Conservation (phyloP, 108 stramenopile genomes). For the Cyclostephanos invisitatus region DNA sequence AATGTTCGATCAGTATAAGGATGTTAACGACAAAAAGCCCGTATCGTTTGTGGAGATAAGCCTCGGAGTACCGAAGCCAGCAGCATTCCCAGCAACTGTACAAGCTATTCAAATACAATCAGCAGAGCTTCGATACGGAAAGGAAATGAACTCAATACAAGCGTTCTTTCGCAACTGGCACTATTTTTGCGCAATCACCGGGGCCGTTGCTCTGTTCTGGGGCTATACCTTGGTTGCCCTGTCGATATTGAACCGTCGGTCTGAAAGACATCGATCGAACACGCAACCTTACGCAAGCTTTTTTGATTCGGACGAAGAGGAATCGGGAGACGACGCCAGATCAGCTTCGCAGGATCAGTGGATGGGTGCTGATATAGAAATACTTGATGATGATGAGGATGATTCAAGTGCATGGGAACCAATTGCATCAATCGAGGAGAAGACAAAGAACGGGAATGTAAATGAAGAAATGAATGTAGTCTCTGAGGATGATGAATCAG, state of each 20-base stretch:
- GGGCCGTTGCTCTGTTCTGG: slow-evolving; percentile 51
- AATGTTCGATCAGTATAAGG: slow-evolving; percentile 74
- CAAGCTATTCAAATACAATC: slow-evolving; percentile 50
- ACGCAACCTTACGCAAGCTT: slow-evolving; percentile 25
- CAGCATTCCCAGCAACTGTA: slow-evolving; percentile 48
- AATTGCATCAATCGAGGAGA: slow-evolving; percentile 13
- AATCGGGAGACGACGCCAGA: slow-evolving; percentile 9
- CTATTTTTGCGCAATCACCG: slow-evolving; percentile 61
- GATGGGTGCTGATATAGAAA: slow-evolving; percentile 37
- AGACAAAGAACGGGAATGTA: not conserved
- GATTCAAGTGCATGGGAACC: slow-evolving; percentile 41
- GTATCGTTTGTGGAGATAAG: slow-evolving; percentile 47
- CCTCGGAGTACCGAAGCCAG: slow-evolving; percentile 34
- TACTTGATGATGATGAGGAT: slow-evolving; percentile 35
- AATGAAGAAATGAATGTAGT: slow-evolving; percentile 25
- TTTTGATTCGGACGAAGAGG: slow-evolving; percentile 24
- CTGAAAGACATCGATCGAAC: slow-evolving; percentile 7
- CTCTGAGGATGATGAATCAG: slow-evolving; percentile 36
- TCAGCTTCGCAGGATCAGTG: slow-evolving; percentile 15
- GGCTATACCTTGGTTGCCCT: slow-evolving; percentile 24
- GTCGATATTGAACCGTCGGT: slow-evolving; percentile 18
- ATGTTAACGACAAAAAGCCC: slow-evolving; percentile 32
- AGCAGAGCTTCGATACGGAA: slow-evolving; percentile 70
- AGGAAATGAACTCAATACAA: slow-evolving; percentile 69
- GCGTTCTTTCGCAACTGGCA: slow-evolving; percentile 64